Base-by-base conservation (phyloP, 768 basidiomycete genomes). In the Tephrocybe sp. region DNA sequence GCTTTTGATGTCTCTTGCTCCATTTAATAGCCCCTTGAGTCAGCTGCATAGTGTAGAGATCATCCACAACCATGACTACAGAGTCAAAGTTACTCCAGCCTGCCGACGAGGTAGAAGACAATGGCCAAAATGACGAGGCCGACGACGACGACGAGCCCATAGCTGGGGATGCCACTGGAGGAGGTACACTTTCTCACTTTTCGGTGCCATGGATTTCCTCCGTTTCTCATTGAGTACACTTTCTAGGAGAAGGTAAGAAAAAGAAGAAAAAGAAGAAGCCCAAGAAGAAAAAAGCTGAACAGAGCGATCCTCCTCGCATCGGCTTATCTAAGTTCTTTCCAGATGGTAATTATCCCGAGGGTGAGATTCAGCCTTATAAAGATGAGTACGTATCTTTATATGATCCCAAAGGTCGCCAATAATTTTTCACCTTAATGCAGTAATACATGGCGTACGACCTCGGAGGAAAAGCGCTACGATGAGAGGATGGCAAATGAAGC, bases 261-360 rank as follows among this genome's bases (percentile, higher is more conserved):
- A 94, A 93, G 70, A 96, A 96, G 76, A 98, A 95, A 66, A 93
- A 94, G 72, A 96, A 92, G 70, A 95, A 93, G 68, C 73, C 88
- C 52, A 93, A 93, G 72, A 86, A 88, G 76, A 94, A 90, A 72
- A 88, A 83, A 70, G 54, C 66, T 9, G 80, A 83, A 61, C 95
- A 98, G 72, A 82, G 81, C n/a, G 93, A 96, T 30, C 97, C 97
- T 17, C 97, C 97, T 26, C 81, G 91, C 23, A 74, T 96, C 18
- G 93, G 90, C 8, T 68, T 99, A 55, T 88, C 88, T 59, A 94
- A 92, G 68, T 79, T 98, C 49, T 98, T 89, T 74, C 80, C 87
- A 9, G 80, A 80, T 65, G 92, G 90, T n/a, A 72, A 83, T 23
- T 98, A 87, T 70, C 94, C 95, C 2, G 90, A 90, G 61, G 97